Evolutionary conservation across 441 rosid species (phyloP), one percentile per base, ranked within the genome.

Genomic region (Manihot esculenta): DNA sequence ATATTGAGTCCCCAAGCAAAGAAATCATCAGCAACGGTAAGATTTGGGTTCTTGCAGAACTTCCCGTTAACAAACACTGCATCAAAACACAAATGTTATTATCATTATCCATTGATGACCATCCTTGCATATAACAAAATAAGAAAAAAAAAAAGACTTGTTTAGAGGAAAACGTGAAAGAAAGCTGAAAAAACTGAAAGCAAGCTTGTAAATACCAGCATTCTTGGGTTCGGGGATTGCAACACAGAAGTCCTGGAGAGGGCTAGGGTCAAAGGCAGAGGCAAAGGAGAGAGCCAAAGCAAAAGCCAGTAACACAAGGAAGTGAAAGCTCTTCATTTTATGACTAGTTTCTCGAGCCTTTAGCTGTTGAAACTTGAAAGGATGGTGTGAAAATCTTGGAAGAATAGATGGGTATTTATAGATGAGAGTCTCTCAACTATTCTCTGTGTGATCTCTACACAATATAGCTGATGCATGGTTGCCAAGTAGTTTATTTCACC

Each of bases 181-280:
- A 15, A 5, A 7, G 7, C 7, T n/a, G n/a, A n/a, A n/a, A n/a
- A n/a, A n/a, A n/a, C n/a, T 2, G 35, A 35, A 35, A 35, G 41
- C 4, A 35, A 35, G 41, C 7, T 35, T 35, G 35, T 30, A 30
- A 2, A 35, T 35, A 74, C 80, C 66, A 47, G 66, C 80, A 51
- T 12, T 7, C 17, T 41, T 10, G 3, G 64, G 13, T 42, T 77
- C 69, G 18, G 48, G 30, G 35, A 57, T 45, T n/a, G 77, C 84
- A 0, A 77, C 81, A 66, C 84, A 80, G 64, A 80, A 77, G 57
- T 81, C 81, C 71, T 75, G 79, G 54, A 81, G 84, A 66, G 79
- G 79, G 70, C 70, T 58, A 9, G 84, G 81, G 44, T 81, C 84
- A 1, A 10, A 70, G 15, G 81, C 78, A 41, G 76, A 44, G 50